These are phyloP conservation scores for Fraxinus quadrangulata DNA, from an alignment of 257 asterid genomes.

Conservation along the genomic window DNA sequence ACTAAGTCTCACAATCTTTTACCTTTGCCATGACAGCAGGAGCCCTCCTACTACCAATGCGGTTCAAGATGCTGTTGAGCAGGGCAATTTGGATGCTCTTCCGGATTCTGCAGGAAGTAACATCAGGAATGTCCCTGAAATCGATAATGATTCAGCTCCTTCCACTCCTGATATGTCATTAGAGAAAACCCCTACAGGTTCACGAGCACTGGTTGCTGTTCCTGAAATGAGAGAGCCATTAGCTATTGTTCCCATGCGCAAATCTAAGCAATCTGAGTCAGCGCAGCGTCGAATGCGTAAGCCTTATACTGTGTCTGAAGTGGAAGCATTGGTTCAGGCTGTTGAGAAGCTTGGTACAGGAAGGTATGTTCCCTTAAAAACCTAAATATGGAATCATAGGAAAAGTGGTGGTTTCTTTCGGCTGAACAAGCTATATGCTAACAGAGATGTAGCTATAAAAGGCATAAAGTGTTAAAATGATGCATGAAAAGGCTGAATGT, in stretches of 20 bases:
- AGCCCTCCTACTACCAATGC: slow-evolving; percentile 41
- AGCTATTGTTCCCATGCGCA: slow-evolving; percentile 61
- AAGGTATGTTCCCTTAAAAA: slow-evolving; percentile 24
- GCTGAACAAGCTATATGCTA: background rate
- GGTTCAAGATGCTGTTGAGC: slow-evolving; percentile 35
- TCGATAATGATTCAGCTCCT: slow-evolving; percentile 78
- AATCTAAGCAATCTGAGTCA: slow-evolving; percentile 78
- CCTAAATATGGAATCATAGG: background rate
- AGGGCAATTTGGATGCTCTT: slow-evolving; percentile 38
- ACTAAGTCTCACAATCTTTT: background rate
- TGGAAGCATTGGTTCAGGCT: slow-evolving; percentile 74
- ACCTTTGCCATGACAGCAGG: slow-evolving; percentile 36
- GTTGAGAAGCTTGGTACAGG: slow-evolving; percentile 50
- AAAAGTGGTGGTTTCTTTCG: background rate
- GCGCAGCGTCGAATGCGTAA: slow-evolving; percentile 88
- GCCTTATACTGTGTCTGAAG: slow-evolving; percentile 93
- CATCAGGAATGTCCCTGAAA: slow-evolving; percentile 61
- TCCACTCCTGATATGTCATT: slow-evolving; percentile 62
- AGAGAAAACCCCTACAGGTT: slow-evolving; percentile 50
- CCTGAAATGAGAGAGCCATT: slow-evolving; percentile 54
- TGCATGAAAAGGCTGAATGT: background rate
- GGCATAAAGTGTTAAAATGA: background rate
- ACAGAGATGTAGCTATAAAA: background rate
- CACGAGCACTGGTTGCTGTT: slow-evolving; percentile 65
- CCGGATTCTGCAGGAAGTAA: slow-evolving; percentile 43